phyloP scores from a whole-genome alignment of 345 rosid species.

The Noccaea bulbosa region DNA sequence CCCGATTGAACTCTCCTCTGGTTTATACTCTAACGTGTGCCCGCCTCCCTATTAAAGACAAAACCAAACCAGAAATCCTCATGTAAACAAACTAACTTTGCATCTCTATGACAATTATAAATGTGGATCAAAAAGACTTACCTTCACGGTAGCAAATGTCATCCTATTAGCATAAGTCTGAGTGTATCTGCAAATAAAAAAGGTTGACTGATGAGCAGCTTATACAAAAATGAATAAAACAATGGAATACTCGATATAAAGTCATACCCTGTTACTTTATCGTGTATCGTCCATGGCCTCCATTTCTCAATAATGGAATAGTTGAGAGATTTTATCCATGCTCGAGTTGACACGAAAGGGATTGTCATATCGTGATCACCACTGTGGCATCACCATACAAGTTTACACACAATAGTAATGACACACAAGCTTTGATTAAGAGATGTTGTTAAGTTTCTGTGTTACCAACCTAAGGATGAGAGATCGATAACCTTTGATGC shows the following conservation, averaged over 20 bases:
- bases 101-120: not conserved
- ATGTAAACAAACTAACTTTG: not conserved
- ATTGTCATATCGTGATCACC: slow-evolving; percentile 56
- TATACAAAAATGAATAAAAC: slow-evolving; percentile 3
- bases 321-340: slow-evolving; percentile 58
- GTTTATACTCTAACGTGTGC: slow-evolving; percentile 55
- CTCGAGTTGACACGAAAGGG: slow-evolving; percentile 58
- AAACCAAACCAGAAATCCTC: not conserved
- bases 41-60: slow-evolving; percentile 61
- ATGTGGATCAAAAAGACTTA: not conserved
- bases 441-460: not conserved
- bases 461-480: slow-evolving; percentile 18
- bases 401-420: not conserved
- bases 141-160: slow-evolving; percentile 80
- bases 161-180: slow-evolving; percentile 59
- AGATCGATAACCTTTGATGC: slow-evolving; percentile 27
- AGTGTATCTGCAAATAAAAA: slow-evolving; percentile 48
- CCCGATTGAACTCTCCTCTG: slow-evolving; percentile 53
- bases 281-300: slow-evolving; percentile 56
- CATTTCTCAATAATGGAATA: slow-evolving; percentile 55
- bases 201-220: not conserved
- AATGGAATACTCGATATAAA: not conserved
- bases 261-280: slow-evolving; percentile 62
- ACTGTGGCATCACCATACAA: too few species aligned
- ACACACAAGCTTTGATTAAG: not conserved